Evolutionary conservation across 1,284 basidiomycete genomes (phyloP), one percentile per base, ranked within the genome.

Genomic region (Hemileccinum hortonii): DNA sequence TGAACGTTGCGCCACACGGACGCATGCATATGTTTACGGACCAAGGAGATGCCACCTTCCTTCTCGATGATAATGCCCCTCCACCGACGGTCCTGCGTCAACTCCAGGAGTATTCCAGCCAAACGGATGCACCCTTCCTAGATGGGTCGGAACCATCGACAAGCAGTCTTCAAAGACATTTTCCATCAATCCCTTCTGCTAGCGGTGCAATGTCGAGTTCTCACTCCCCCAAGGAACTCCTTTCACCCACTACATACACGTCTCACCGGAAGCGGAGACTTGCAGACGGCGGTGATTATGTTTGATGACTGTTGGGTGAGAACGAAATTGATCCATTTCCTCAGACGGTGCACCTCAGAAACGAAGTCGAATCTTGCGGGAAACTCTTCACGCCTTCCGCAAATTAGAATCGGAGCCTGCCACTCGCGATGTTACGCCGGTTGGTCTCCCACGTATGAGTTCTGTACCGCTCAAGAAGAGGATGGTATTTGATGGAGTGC

Each of bases 321-420:
- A 19, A 32, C n/a, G 10, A 39, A 19, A 12, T 22, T 59, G 43
- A 67, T 32, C 14, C 29, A 9, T 29, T 33, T 38, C 36, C 16
- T 35, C 37, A 69, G 66, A 54, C 4, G 30, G 45, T 36, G 33
- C 21, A 18, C 50, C 50, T 30, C 52, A 33, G 41, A 70, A 68
- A 45, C 61, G 55, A 49, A 55, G 57, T 47, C 54, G 57, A 41
- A 54, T 37, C 4, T 51, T 53, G 7, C 53, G 50, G 21, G 35
- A n/a, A 16, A 39, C 22, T 8, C 61, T 65, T 47, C 50, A 46
- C 22, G 40, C 41, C 26, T n/a, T 50, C 24, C 61, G 56, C 36
- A 52, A 58, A 18, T 30, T 57, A 10, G 61, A 44, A 36, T 68
- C 66, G 7, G 69, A 70, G 29, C 69, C 66, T 26, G 55, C 50